Evolutionary conservation across 495 filamentous ascomycete species (phyloP).

Genomic region (Elaphomyces granulatus): DNA sequence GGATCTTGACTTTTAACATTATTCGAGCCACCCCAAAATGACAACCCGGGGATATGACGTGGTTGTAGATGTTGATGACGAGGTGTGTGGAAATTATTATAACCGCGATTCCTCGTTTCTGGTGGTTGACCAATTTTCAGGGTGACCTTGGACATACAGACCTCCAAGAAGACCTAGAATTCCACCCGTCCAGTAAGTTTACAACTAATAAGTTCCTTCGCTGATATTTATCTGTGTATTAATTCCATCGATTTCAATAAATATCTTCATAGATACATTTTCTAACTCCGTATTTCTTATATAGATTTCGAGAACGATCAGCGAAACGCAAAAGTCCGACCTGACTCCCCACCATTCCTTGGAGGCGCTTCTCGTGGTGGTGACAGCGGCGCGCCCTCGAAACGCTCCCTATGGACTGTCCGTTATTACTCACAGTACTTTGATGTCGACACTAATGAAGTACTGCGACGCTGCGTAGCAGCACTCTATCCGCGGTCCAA

Average conservation of each 20-base stretch:
- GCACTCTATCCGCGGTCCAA: constrained; percentile 79
- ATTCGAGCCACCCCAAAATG: constrained; percentile 52
- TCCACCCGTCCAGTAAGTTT: constrained; percentile 72
- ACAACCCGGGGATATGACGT: constrained; percentile 85
- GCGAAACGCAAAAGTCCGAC: constrained; percentile 42
- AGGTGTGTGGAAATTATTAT: no score
- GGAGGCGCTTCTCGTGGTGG: constrained; percentile 37
- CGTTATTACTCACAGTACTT: constrained; percentile 96
- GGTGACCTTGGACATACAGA: constrained; percentile 97
- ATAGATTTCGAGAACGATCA: constrained; percentile 42
- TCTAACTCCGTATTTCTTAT: no score
- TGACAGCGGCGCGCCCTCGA: constrained; percentile 40
- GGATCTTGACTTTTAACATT: no score
- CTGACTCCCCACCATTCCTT: constrained; percentile 44
- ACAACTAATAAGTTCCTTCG: neutral
- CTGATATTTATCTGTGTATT: neutral
- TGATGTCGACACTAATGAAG: constrained; percentile 85
- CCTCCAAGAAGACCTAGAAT: constrained; percentile 96
- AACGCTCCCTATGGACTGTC: constrained; percentile 82
- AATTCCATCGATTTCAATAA: neutral
- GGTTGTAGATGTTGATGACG: constrained; percentile 90
- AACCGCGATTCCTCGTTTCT: no score
- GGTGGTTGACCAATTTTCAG: constrained; percentile 26
- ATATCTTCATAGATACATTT: no score
- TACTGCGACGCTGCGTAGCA: constrained; percentile 67